phyloP scores from a whole-genome alignment of 108 stramenopile species.

The Chaetoceros tenuissimus region DNA sequence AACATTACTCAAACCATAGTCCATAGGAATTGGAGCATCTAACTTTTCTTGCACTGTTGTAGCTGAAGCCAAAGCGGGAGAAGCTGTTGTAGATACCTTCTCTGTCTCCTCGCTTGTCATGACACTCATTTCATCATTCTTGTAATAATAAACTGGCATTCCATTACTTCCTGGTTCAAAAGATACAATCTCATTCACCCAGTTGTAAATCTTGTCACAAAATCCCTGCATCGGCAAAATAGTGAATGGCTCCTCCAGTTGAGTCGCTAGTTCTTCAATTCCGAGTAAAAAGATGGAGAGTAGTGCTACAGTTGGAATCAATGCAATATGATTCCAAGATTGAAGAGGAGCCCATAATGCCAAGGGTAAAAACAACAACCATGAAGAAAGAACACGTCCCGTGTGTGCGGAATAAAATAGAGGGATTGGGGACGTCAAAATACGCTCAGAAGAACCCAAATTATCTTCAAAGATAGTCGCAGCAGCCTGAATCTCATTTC shows the following conservation, averaged over 20 bases:
- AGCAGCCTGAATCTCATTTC: slow-evolving; percentile 43
- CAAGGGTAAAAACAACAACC: slow-evolving; percentile 51
- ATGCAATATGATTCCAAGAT: slow-evolving; percentile 47
- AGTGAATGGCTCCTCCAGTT: slow-evolving; percentile 73
- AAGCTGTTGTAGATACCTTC: too few species aligned
- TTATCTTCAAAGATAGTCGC: too few species aligned
- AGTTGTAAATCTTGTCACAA: too few species aligned
- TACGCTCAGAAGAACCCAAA: slow-evolving; percentile 29
- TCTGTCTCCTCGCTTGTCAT: too few species aligned
- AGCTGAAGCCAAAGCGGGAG: too few species aligned
- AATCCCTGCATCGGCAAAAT: too few species aligned
- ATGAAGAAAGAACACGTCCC: slow-evolving; percentile 49
- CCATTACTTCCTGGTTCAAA: slow-evolving; percentile 38
- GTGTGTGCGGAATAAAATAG: slow-evolving; percentile 57
- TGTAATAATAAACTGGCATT: too few species aligned
- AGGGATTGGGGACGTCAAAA: too few species aligned
- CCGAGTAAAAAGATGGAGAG: slow-evolving; percentile 49
- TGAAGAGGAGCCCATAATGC: slow-evolving; percentile 37
- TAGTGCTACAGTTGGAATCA: slow-evolving; percentile 46
- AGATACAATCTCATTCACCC: slow-evolving; percentile 40
- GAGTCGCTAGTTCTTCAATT: slow-evolving; percentile 63
- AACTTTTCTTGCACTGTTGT: too few species aligned
- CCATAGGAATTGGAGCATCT: too few species aligned
- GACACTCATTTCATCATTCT: too few species aligned
- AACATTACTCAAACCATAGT: too few species aligned